These are phyloP conservation scores for Meripilus lineatus DNA, from an alignment of 1,284 basidiomycete species.

Conservation along the genomic window DNA sequence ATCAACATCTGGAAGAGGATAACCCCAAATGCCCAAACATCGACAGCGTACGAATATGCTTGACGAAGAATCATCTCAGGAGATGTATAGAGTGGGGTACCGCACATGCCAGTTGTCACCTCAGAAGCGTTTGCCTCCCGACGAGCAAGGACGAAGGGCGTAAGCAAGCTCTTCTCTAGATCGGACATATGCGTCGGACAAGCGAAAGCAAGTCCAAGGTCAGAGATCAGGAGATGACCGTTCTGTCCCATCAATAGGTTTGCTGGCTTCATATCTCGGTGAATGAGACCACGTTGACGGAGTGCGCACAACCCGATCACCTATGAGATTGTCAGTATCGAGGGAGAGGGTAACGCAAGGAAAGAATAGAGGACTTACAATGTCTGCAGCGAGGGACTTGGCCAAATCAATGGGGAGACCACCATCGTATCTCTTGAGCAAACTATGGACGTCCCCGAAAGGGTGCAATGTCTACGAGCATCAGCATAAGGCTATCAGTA, in stretches of 20 bases:
- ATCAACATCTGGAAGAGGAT: background rate
- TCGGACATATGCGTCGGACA: too few relatives aligned
- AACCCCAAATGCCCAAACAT: background rate
- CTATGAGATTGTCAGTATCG: background rate
- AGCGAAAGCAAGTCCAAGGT: slow-evolving; percentile 49
- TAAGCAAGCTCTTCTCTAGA: too few relatives aligned
- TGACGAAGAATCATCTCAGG: background rate
- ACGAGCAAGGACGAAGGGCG: background rate
- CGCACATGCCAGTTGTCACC: background rate
- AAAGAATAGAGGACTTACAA: background rate
- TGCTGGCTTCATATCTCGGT: slow-evolving; percentile 67
- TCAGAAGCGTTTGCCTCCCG: background rate
- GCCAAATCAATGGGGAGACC: background rate
- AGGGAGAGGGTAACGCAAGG: background rate
- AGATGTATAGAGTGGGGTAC: background rate
- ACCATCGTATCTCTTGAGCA: background rate
- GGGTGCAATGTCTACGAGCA: background rate
- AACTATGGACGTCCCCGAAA: background rate
- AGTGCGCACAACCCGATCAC: background rate
- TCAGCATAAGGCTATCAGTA: background rate
- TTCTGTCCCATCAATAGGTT: slow-evolving; percentile 49
- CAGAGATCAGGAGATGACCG: slow-evolving; percentile 52
- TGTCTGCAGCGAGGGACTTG: background rate
- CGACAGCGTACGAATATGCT: background rate
- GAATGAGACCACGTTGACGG: slow-evolving; percentile 24